A percentile compares a stretch with the other conserved stretches of the same genome.
These are phyloP conservation scores for Exophiala dermatitidis DNA, from an alignment of 2,329 filamentous ascomycete genomes.

Conservation along the genomic window DNA sequence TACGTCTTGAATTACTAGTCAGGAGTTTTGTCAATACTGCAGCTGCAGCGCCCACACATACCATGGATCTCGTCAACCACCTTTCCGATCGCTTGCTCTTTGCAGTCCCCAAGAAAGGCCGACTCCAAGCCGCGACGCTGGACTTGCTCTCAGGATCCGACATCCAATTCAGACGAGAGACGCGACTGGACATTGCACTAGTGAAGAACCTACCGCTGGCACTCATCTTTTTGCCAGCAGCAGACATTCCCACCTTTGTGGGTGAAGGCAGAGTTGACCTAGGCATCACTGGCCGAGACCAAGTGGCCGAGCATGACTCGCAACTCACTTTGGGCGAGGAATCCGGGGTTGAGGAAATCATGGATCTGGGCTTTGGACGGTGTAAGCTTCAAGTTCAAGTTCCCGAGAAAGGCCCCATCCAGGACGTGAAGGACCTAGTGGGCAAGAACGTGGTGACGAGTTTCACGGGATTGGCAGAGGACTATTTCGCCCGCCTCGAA, in stretches of 20 bases:
- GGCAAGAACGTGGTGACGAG: slow-evolving; percentile 93
- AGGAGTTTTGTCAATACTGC: no score
- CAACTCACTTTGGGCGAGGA: slow-evolving; percentile 32
- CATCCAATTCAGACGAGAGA: slow-evolving; percentile 93
- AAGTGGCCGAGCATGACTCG: slow-evolving; percentile 84
- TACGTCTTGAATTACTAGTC: no score
- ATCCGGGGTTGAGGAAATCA: slow-evolving; percentile 69
- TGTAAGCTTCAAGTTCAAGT: slow-evolving; percentile 98
- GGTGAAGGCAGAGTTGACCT: slow-evolving; percentile 89
- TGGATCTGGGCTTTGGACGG: slow-evolving; percentile 82
- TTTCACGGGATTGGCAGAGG: slow-evolving; percentile 75
- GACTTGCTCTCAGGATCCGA: slow-evolving; percentile 90
- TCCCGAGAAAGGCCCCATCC: slow-evolving; percentile 71
- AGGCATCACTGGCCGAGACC: slow-evolving; percentile 89
- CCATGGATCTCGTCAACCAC: slow-evolving; percentile 58
- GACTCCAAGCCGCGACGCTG: slow-evolving; percentile 77
- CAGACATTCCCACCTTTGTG: slow-evolving; percentile 95
- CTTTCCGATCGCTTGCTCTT: slow-evolving; percentile 90
- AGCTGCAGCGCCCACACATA: no score
- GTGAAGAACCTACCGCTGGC: slow-evolving; percentile 96
- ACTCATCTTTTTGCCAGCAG: slow-evolving; percentile 91
- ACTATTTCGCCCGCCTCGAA: slow-evolving; percentile 79
- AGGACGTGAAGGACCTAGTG: slow-evolving; percentile 66
- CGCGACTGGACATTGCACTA: slow-evolving; percentile 90
- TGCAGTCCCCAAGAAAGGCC: slow-evolving; percentile 98